phyloP scores from a whole-genome alignment of 1,284 basidiomycete genomes.

The Peniophora sp. region DNA sequence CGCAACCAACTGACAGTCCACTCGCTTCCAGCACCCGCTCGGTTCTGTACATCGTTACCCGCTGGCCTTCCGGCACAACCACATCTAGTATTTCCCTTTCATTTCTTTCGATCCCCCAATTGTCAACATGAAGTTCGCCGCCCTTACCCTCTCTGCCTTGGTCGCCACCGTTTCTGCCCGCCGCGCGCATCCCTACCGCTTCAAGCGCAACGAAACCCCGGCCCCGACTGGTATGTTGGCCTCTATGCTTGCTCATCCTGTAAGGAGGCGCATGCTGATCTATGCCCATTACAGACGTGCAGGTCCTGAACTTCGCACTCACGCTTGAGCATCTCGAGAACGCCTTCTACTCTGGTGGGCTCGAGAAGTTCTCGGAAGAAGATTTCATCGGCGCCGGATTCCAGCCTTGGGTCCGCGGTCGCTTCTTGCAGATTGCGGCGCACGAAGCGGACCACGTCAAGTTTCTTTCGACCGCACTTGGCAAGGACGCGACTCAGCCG shows the following conservation, averaged over 20 bases:
- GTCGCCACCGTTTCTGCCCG: not conserved
- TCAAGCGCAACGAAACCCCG: not conserved
- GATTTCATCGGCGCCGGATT: slow-evolving; percentile 50
- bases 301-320: slow-evolving; percentile 51
- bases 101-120: no score
- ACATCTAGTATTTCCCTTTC: no score
- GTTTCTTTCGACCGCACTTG: slow-evolving; percentile 41
- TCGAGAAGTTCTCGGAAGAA: slow-evolving; percentile 34
- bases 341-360: slow-evolving; percentile 47
- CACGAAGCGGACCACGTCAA: slow-evolving; percentile 46
- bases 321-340: slow-evolving; percentile 66
- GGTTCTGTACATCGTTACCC: no score
- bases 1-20: no score
- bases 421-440: slow-evolving; percentile 43
- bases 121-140: not conserved
- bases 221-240: not conserved
- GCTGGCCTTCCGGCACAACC: no score
- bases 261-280: no score
- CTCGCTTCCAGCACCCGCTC: no score
- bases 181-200: not conserved
- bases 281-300: slow-evolving; percentile 26
- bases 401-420: slow-evolving; percentile 38
- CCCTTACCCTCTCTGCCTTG: not conserved
- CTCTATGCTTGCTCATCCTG: not conserved
- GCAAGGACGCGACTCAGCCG: slow-evolving; percentile 37